These are phyloP conservation scores for Hymenochaete sp. DNA, from an alignment of 1,284 basidiomycete species.

Conservation along the genomic window DNA sequence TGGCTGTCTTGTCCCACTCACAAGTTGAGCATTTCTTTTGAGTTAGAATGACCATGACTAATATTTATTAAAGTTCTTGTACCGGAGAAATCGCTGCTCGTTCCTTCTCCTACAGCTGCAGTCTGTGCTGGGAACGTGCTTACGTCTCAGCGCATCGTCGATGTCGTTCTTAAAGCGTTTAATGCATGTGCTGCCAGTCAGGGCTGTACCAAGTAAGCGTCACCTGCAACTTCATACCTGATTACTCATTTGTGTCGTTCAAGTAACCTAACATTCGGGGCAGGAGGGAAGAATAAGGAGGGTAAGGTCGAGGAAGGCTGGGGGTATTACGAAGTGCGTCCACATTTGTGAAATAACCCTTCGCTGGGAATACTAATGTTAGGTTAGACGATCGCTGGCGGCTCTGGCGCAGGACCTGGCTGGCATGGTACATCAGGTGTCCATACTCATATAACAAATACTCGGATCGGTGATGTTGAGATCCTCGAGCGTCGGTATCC, in stretches of 20 bases:
- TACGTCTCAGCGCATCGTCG: constrained; percentile 89
- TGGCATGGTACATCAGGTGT: constrained; percentile 90
- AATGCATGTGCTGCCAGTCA: constrained; percentile 89
- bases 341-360: background rate
- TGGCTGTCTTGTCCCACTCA: constrained; percentile 78
- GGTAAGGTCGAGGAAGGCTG: constrained; percentile 75
- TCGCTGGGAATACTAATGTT: constrained; percentile 6
- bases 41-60: background rate
- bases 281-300: constrained; percentile 77
- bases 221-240: background rate
- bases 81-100: constrained; percentile 71
- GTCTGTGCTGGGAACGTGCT: constrained; percentile 93
- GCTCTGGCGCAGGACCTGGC: constrained; percentile 81
- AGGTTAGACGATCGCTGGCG: constrained; percentile 80
- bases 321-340: constrained; percentile 84
- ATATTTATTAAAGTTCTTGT: constrained; percentile 53
- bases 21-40: constrained; percentile 41
- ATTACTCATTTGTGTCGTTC: constrained; percentile 15
- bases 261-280: constrained; percentile 87
- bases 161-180: constrained; percentile 92
- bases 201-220: constrained; percentile 78
- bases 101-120: constrained; percentile 79
- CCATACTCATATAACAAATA: constrained; percentile 91
- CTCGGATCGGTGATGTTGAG: constrained; percentile 87
- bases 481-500: constrained; percentile 89